Evolutionary conservation across 129 eudicot genomes (phyloP).

Genomic region (Chrysanthemum seticuspe): DNA sequence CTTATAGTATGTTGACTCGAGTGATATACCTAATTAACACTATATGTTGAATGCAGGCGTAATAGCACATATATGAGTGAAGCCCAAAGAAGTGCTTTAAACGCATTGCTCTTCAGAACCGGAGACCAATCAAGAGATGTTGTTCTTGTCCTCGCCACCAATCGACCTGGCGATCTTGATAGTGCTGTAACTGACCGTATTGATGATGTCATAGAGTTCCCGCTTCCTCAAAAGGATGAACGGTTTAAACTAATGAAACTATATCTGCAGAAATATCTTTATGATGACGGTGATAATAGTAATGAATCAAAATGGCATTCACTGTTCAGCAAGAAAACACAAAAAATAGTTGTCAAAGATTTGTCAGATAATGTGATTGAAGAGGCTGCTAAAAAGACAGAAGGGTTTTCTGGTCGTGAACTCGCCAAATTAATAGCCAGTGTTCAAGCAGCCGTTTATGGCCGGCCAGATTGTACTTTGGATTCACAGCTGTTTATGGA

Average conservation of each 20-base stretch:
- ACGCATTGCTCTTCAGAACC: conserved; percentile 91
- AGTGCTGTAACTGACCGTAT: conserved; percentile 94
- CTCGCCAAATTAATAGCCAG: conserved; percentile 91
- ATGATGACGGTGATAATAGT: conserved; percentile 28
- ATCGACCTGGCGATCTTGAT: conserved; percentile 94
- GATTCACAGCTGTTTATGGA: conserved; percentile 85
- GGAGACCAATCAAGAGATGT: conserved; percentile 99
- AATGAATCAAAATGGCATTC: conserved; percentile 51
- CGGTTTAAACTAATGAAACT: conserved; percentile 78
- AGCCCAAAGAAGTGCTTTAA: conserved; percentile 93
- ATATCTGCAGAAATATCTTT: conserved; percentile 74
- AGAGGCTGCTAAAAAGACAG: conserved; percentile 80
- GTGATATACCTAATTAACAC: no score
- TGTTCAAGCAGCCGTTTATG: conserved; percentile 97
- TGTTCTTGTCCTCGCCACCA: conserved; percentile 96
- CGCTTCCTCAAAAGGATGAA: conserved; percentile 86
- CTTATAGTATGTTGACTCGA: not conserved
- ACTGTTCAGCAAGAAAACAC: conserved; percentile 51
- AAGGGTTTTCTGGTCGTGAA: conserved; percentile 97
- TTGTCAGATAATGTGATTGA: conserved; percentile 71
- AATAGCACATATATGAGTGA: conserved; percentile 99
- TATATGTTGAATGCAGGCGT: conserved; percentile 48
- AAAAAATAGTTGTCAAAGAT: conserved; percentile 69
- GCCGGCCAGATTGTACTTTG: conserved; percentile 81
- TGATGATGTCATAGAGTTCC: conserved; percentile 94